phyloP scores from a whole-genome alignment of 345 rosid species.

The Lepidium sativum region DNA sequence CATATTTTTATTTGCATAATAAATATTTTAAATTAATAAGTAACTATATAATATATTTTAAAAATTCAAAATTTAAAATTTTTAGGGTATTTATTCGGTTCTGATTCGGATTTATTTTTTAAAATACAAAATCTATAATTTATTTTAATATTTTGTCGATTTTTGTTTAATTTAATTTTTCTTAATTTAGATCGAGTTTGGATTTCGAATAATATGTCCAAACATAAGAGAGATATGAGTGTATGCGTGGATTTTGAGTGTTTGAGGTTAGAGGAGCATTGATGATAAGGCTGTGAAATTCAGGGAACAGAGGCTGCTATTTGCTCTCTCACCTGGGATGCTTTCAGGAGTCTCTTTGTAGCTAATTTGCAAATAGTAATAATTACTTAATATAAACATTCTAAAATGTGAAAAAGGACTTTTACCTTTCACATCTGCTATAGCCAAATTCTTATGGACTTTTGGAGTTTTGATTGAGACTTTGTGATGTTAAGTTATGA shows the following conservation, averaged over 20 bases:
- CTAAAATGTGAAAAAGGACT: background rate
- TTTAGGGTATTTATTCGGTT: too few relatives aligned
- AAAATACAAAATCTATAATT: too few relatives aligned
- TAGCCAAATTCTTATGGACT: conserved; percentile 22
- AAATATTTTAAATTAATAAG: too few relatives aligned
- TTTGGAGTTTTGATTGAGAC: conserved; percentile 26
- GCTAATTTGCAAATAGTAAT: background rate
- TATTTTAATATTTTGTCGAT: too few relatives aligned
- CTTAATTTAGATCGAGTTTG: too few relatives aligned
- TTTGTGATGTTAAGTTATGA: conserved; percentile 26
- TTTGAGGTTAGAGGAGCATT: conserved; percentile 31
- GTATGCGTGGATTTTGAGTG: conserved; percentile 24
- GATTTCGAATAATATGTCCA: too few relatives aligned
- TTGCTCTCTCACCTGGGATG: conserved; percentile 30
- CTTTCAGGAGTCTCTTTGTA: conserved; percentile 21
- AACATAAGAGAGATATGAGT: too few relatives aligned
- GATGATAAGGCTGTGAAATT: conserved; percentile 31
- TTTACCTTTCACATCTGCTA: conserved; percentile 15
- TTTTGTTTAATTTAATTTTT: too few relatives aligned
- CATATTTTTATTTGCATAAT: too few relatives aligned
- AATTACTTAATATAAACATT: background rate
- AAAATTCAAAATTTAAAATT: too few relatives aligned
- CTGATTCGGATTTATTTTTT: too few relatives aligned
- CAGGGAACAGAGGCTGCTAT: conserved; percentile 26
- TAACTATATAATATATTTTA: too few relatives aligned